Percentiles rank a stretch among this genome's conserved stretches.
Conservation (phyloP, 495 filamentous ascomycete species). For the Penicillium fimorum region DNA sequence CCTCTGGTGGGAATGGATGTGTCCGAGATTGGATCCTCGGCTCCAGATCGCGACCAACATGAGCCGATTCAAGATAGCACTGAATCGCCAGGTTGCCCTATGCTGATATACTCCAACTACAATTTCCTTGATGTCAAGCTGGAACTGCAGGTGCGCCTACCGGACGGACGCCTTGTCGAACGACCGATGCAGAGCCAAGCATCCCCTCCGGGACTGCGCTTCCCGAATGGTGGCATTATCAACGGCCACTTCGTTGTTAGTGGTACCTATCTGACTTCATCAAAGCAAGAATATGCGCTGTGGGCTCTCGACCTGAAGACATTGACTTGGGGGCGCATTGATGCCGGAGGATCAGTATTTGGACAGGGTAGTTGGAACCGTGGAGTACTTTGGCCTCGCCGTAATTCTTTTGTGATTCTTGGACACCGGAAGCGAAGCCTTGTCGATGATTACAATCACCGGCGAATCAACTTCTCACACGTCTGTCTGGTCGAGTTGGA, state of each 20-base stretch:
- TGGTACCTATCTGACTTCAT: slow-evolving; percentile 94
- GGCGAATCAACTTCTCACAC: slow-evolving; percentile 95
- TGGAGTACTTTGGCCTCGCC: slow-evolving; percentile 85
- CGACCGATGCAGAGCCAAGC: slow-evolving; percentile 84
- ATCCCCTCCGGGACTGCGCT: slow-evolving; percentile 87
- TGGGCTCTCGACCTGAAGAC: slow-evolving; percentile 91
- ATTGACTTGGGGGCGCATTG: slow-evolving; percentile 90
- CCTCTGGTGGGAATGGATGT: slow-evolving; percentile 69
- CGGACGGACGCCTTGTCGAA: slow-evolving; percentile 82
- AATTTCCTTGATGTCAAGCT: slow-evolving; percentile 97
- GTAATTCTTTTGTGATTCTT: slow-evolving; percentile 92
- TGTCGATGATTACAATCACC: slow-evolving; percentile 98
- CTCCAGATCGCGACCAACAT: slow-evolving; percentile 37
- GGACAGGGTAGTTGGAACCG: slow-evolving; percentile 96
- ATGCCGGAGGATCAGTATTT: slow-evolving; percentile 91
- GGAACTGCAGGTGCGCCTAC: slow-evolving; percentile 81
- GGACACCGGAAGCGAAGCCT: slow-evolving; percentile 88
- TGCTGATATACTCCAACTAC: slow-evolving; percentile 99
- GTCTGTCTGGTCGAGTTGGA: slow-evolving; percentile 95
- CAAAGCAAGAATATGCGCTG: slow-evolving; percentile 96
- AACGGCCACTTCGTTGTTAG: slow-evolving; percentile 95
- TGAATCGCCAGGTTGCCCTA: slow-evolving; percentile 65
- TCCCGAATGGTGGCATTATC: slow-evolving; percentile 92
- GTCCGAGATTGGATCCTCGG: slow-evolving; percentile 64
- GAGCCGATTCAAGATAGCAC: slow-evolving; percentile 36